Evolutionary conservation across 352 stramenopile genomes (phyloP).

Genomic region (Phytophthora syringae): DNA sequence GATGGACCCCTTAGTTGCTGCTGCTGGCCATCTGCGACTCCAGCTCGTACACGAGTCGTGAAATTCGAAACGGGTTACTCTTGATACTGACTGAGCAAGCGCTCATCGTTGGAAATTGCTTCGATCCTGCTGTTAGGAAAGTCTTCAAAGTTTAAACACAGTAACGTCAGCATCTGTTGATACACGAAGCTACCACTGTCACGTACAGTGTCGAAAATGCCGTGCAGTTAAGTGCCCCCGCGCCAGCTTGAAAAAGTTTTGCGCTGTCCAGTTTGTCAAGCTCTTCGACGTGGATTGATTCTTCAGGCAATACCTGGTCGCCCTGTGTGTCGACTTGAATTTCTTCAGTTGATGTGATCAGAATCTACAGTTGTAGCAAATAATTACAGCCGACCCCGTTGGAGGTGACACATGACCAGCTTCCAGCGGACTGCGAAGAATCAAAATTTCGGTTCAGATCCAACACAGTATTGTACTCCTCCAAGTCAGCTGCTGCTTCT

Average conservation of each 20-base stretch:
- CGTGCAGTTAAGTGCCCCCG: conserved; percentile 41
- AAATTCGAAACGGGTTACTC: conserved; percentile 43
- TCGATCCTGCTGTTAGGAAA: conserved; percentile 41
- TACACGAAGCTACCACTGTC: neutral
- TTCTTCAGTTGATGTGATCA: conserved; percentile 46
- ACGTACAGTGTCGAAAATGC: conserved; percentile 53
- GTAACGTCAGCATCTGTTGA: neutral
- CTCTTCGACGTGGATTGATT: conserved; percentile 42
- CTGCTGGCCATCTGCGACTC: conserved; percentile 21
- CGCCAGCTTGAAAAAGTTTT: conserved; percentile 52
- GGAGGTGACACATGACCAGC: no score
- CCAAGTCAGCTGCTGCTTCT: no score
- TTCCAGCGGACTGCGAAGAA: no score
- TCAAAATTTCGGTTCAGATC: no score
- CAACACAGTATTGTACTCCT: no score
- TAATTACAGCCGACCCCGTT: no score
- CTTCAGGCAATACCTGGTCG: conserved; percentile 17
- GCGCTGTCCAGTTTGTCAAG: conserved; percentile 51
- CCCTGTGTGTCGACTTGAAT: conserved; percentile 27
- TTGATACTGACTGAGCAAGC: conserved; percentile 29
- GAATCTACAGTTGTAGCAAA: conserved; percentile 22
- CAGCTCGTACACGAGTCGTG: conserved; percentile 38
- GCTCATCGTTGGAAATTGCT: conserved; percentile 36
- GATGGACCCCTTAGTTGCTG: conserved; percentile 6
- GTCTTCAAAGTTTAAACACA: conserved; percentile 15